Evolutionary conservation across 2,329 filamentous ascomycete genomes (phyloP), one percentile per base, ranked within the genome.

Genomic region (Metarhizium sp.): DNA sequence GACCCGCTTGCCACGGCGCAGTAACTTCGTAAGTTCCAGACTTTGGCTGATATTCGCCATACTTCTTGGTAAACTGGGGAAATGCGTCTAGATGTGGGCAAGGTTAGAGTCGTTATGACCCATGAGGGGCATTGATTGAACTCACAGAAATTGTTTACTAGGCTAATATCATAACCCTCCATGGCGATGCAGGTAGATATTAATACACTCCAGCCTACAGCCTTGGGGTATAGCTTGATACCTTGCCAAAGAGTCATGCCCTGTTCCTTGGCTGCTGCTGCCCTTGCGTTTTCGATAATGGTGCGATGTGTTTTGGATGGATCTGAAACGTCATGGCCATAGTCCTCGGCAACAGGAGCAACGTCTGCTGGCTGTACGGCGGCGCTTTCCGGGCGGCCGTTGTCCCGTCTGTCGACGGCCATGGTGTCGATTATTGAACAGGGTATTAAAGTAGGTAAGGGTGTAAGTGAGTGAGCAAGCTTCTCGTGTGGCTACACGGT

Each of bases 151-250:
- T 92, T 92, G 74, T 86, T 90, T 63, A 94, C 82, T 53, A 95
- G 75, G 64, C 82, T 85, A 57, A 94, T 78, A 66, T 95, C 90
- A 73, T 92, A 95, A 38, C 89, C 90, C 70, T 95, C 90, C 91
- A 96, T 96, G 64, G 82, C 84, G 65, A 95, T 94, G 67, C 88
- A 92, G 0, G 89, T 92, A n/a, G 87, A 92, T 69, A 96, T 92
- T 57, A 95, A 75, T 52, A 95, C 65, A 63, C 85, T 90, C 89
- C 90, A 96, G 25, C 75, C 79, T 55, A 95, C 85, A 25, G 91
- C 91, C 74, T 95, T 92, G 57, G 90, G 90, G 67, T 96, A 96
- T 30, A 94, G 78, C 66, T 78, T 83, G 69, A 95, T 78, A 59
- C 89, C 90, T 73, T 95, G 83, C 67, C 80, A 66, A 56, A 95